Evolutionary conservation across 306 rosid genomes (phyloP).

Genomic region (Mucuna pruriens): DNA sequence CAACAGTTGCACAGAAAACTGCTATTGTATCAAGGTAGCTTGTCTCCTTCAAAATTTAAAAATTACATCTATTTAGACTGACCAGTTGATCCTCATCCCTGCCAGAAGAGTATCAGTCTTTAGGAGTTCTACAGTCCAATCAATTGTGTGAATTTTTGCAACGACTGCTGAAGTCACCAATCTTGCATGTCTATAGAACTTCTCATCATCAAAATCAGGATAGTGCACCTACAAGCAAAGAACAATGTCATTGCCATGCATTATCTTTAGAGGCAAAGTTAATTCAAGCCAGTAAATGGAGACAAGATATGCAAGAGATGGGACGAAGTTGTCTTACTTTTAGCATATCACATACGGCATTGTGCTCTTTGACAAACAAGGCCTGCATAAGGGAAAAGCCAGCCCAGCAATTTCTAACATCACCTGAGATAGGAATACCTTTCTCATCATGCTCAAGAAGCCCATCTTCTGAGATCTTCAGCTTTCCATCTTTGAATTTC

Average conservation of each 20-base stretch:
- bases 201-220: conserved; percentile 68
- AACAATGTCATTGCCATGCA: background rate
- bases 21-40: background rate
- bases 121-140: conserved; percentile 84
- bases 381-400: conserved; percentile 76
- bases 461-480: conserved; percentile 63
- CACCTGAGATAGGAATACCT: conserved; percentile 78
- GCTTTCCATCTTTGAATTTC: conserved; percentile 67
- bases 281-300: background rate
- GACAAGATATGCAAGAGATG: background rate
- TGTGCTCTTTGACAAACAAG: conserved; percentile 73
- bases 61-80: conserved; percentile 20
- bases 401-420: conserved; percentile 79
- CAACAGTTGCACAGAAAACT: background rate
- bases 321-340: conserved; percentile 45
- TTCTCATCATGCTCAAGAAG: conserved; percentile 72
- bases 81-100: conserved; percentile 83
- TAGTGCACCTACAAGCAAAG: conserved; percentile 49
- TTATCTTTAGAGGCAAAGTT: background rate
- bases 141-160: conserved; percentile 88
- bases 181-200: conserved; percentile 70
- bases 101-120: conserved; percentile 69
- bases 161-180: conserved; percentile 80
- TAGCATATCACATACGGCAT: conserved; percentile 74
- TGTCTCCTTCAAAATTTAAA: conserved; percentile 2